Percentiles rank a stretch among this genome's conserved stretches.
phyloP scores from a whole-genome alignment of 2,329 filamentous ascomycete species.

The Drechslerella dactyloides region DNA sequence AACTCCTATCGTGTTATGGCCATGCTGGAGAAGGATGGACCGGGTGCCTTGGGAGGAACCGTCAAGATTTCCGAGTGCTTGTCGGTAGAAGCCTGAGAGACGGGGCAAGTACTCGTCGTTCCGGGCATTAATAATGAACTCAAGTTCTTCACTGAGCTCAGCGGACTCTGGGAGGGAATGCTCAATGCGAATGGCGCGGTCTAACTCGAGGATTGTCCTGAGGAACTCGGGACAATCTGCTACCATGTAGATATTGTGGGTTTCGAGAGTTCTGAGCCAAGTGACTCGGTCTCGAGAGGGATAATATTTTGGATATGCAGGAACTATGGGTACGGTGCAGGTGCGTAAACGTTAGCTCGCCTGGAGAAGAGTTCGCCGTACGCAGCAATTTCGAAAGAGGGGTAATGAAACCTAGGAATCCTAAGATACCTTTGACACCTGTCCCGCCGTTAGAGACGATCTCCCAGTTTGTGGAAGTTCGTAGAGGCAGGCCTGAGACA shows the following conservation, averaged over 20 bases:
- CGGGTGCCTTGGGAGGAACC: slow-evolving; percentile 44
- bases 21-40: slow-evolving; percentile 41
- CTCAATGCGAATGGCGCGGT: slow-evolving; percentile 31
- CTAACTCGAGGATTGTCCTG: slow-evolving; percentile 46
- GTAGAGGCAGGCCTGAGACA: slow-evolving; percentile 39
- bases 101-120: slow-evolving; percentile 49
- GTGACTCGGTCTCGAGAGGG: slow-evolving; percentile 47
- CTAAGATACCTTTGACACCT: slow-evolving; percentile 34
- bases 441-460: slow-evolving; percentile 45
- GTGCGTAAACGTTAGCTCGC: neutral
- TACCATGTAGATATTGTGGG: slow-evolving; percentile 46
- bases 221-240: slow-evolving; percentile 46
- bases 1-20: slow-evolving; percentile 49
- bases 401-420: no score
- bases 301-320: slow-evolving; percentile 44
- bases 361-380: no score
- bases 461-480: slow-evolving; percentile 46
- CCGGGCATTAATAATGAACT: slow-evolving; percentile 25
- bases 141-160: slow-evolving; percentile 22
- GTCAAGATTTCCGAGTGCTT: slow-evolving; percentile 47
- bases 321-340: slow-evolving; percentile 10
- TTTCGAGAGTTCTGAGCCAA: slow-evolving; percentile 47
- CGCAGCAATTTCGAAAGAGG: no score
- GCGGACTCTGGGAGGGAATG: slow-evolving; percentile 19
- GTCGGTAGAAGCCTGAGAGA: slow-evolving; percentile 42